phyloP scores from a whole-genome alignment of 163 green algal species.

The Coccomyxa subellipsoidea region DNA sequence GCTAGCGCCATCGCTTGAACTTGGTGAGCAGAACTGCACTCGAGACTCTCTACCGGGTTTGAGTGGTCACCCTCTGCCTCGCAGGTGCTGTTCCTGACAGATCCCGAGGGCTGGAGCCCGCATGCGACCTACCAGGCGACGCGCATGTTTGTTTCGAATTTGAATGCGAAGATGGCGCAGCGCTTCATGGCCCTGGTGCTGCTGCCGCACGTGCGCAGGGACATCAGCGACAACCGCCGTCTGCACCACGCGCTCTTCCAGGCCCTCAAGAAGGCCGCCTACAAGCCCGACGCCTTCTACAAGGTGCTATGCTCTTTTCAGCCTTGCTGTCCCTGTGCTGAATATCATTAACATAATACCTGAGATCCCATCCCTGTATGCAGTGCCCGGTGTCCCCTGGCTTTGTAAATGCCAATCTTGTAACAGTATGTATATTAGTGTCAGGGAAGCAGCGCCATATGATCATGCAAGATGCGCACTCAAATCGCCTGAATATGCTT shows the following conservation, averaged over 20 bases:
- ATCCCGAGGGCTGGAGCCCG: constrained; percentile 85
- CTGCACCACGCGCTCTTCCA: constrained; percentile 97
- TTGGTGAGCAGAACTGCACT: too few species aligned
- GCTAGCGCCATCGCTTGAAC: too few species aligned
- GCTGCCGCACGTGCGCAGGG: constrained; percentile 44
- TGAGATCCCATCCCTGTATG: too few species aligned
- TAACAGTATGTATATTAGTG: too few species aligned
- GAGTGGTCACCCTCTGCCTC: neutral
- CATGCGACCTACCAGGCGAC: constrained; percentile 89
- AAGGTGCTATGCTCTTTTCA: constrained; percentile 73
- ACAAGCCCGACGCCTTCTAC: constrained; percentile 97
- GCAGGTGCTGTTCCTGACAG: constrained; percentile 87
- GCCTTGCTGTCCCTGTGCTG: too few species aligned
- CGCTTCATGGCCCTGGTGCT: constrained; percentile 72
- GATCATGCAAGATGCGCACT: too few species aligned
- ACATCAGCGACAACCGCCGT: constrained; percentile 66
- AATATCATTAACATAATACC: too few species aligned
- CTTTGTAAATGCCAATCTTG: too few species aligned
- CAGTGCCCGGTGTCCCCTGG: too few species aligned
- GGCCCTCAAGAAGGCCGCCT: constrained; percentile 92
- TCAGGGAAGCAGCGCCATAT: too few species aligned
- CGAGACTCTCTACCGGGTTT: too few species aligned
- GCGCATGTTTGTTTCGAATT: constrained; percentile 93
- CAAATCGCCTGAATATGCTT: too few species aligned
- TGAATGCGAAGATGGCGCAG: constrained; percentile 88